phyloP scores from a whole-genome alignment of 495 filamentous ascomycete species.

The Penicillium ucsense region DNA sequence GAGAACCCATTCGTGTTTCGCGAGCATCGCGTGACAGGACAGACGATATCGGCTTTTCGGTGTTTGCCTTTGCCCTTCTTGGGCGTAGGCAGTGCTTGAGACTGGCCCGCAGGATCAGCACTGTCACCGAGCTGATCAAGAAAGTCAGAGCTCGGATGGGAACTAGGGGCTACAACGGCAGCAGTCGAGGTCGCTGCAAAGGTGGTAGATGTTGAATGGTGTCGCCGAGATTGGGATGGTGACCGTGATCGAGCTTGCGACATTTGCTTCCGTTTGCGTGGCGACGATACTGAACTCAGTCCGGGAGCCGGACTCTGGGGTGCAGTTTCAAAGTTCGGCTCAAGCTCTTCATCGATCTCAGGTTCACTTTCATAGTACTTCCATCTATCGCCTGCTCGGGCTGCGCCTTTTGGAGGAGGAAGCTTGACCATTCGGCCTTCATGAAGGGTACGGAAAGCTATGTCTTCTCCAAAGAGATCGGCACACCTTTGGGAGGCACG shows the following conservation, averaged over 20 bases:
- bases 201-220: background rate
- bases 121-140: background rate
- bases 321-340: background rate
- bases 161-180: background rate
- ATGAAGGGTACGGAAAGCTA: constrained; percentile 46
- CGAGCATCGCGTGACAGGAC: constrained; percentile 20
- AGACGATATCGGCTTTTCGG: constrained; percentile 23
- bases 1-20: constrained; percentile 27
- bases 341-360: constrained; percentile 1
- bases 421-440: constrained; percentile 28
- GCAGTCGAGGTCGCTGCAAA: background rate
- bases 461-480: constrained; percentile 56
- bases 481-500: constrained; percentile 61
- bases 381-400: constrained; percentile 17
- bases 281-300: background rate
- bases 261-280: background rate
- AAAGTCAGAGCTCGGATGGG: background rate
- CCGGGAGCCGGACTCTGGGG: background rate
- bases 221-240: background rate
- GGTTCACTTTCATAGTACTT: constrained; percentile 18
- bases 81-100: background rate
- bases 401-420: constrained; percentile 6
- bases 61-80: constrained; percentile 20
- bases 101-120: background rate
- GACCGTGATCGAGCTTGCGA: background rate